These are phyloP conservation scores for Linum lewisii DNA, from an alignment of 345 rosid species.

Conservation along the genomic window DNA sequence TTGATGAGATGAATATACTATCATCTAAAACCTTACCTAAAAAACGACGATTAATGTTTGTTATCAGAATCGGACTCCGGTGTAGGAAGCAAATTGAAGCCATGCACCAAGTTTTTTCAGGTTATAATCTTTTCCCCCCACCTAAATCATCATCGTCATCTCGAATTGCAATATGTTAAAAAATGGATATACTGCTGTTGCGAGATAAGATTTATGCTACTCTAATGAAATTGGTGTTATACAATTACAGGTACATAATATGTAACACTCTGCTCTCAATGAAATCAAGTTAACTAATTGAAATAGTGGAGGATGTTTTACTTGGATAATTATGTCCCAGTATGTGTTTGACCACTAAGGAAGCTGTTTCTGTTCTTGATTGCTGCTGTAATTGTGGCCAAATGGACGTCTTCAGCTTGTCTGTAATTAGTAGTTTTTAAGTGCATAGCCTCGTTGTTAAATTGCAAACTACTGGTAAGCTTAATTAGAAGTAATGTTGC, in stretches of 20 bases:
- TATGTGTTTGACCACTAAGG: neutral
- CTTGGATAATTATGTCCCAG: slow-evolving; percentile 17
- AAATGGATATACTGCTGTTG: slow-evolving; percentile 10
- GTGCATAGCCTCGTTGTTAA: neutral
- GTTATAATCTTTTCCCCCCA: slow-evolving; percentile 64
- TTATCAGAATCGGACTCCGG: slow-evolving; percentile 89
- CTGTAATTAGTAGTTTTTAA: neutral
- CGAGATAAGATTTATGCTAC: slow-evolving; percentile 18
- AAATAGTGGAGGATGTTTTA: slow-evolving; percentile 21
- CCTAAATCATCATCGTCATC: slow-evolving; percentile 33
- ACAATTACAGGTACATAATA: slow-evolving; percentile 37
- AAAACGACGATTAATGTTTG: slow-evolving; percentile 55
- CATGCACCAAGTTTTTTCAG: slow-evolving; percentile 99
- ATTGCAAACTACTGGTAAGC: slow-evolving; percentile 4
- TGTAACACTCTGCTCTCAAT: slow-evolving; percentile 13
- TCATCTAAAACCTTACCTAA: slow-evolving; percentile 27
- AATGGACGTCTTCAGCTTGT: neutral
- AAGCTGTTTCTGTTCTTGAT: slow-evolving; percentile 3
- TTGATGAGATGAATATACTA: slow-evolving; percentile 4
- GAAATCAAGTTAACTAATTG: slow-evolving; percentile 25
- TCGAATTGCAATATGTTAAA: slow-evolving; percentile 16
- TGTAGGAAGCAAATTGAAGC: slow-evolving; percentile 99
- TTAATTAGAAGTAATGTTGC: neutral
- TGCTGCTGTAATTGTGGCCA: neutral
- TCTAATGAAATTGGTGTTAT: slow-evolving; percentile 29